These are phyloP conservation scores for Saccharomycopsis amapae DNA, from an alignment of 805 yeast genomes.

Conservation along the genomic window DNA sequence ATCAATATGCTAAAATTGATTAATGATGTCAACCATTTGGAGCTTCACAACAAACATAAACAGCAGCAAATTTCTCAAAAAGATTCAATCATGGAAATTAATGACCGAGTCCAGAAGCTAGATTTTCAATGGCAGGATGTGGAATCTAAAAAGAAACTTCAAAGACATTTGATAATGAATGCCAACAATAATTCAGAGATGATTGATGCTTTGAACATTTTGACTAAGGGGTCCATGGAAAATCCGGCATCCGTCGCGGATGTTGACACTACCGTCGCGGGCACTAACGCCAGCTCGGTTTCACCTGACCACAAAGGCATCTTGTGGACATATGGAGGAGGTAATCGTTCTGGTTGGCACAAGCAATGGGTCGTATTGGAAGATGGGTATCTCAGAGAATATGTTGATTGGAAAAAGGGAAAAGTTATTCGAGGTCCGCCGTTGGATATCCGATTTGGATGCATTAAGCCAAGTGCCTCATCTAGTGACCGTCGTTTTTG, in stretches of 20 bases:
- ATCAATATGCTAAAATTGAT: conserved; percentile 7
- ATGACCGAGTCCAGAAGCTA: not conserved
- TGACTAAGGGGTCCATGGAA: not conserved
- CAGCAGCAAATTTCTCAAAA: not conserved
- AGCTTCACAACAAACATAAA: not conserved
- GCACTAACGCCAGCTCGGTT: conserved; percentile 3
- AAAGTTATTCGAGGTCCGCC: conserved; percentile 55
- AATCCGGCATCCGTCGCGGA: no score
- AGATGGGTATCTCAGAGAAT: conserved; percentile 63
- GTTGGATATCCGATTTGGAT: conserved; percentile 62
- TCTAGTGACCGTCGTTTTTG: conserved; percentile 42
- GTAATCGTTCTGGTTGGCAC: conserved; percentile 71
- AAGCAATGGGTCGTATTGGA: conserved; percentile 78
- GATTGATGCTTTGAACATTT: not conserved
- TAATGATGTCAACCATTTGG: conserved; percentile 10
- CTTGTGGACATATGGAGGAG: conserved; percentile 52
- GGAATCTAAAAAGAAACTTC: not conserved
- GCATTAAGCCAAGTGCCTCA: conserved; percentile 31
- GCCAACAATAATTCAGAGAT: conserved; percentile 4
- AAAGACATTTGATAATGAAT: conserved; percentile 1
- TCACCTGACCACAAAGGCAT: conserved; percentile 38
- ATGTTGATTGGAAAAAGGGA: conserved; percentile 74
- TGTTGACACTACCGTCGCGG: not conserved
- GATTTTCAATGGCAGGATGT: not conserved
- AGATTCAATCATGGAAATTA: not conserved